Evolutionary conservation across 1,284 basidiomycete species (phyloP), one percentile per base, ranked within the genome.

Genomic region (Cryptococcus deneoformans): DNA sequence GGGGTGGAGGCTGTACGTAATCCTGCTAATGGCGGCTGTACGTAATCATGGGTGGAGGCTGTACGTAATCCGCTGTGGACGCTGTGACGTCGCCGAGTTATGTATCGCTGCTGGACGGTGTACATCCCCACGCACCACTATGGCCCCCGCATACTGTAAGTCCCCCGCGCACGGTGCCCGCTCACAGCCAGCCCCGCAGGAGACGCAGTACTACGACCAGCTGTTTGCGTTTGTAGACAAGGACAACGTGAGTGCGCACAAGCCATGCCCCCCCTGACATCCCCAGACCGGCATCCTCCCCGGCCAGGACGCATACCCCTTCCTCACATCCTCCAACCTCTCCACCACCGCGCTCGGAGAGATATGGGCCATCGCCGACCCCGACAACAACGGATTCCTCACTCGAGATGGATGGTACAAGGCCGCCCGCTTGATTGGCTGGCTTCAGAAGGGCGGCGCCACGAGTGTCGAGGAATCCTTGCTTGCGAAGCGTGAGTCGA

Each of bases 351-450:
- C 84, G 39, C 86, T 99, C 58, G 92, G 93, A 45, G 89, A 96
- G 80, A 88, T 99, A 67, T 99, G 96, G 95, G 84, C 82, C 54
- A 79, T 98, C 59, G 87, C 93, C 44, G 96, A 99, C 80, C 87
- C 88, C 52, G 88, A 92, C 47, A 93, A 96, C 80, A 90, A 90
- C 62, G 94, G 94, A 3, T 92, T 88, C 79, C 83, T 99, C 56
- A 88, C 91, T 12, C 85, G 84, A 63, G 91, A 90, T 67, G 89
- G 88, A 43, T 89, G 92, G 71, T 87, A 90, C 46, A 82, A 89
- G 60, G 93, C 91, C 8, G 82, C 96, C 34, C 84, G 96, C 54
- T 82, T 99, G 46, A 92, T 99, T 64, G 92, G 89, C 1, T 91
- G 91, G 82, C 88, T 92, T 2, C 96, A 99, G 80, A 86, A 87